Evolutionary conservation across 75 land plant species (phyloP), one percentile per base, ranked within the genome.

Genomic region (Sequoiadendron giganteum): DNA sequence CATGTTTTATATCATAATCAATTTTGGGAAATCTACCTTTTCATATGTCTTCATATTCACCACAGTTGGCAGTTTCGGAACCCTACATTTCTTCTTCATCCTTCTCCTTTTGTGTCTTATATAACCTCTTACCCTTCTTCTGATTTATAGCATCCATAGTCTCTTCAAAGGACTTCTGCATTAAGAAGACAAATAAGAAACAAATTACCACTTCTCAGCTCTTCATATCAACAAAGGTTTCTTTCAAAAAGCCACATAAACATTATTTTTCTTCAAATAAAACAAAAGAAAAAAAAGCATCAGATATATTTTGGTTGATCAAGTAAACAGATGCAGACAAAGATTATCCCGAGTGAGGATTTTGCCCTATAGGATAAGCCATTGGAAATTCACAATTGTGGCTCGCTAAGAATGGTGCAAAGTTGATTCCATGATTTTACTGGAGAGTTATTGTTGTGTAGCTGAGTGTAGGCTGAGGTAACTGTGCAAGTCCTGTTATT

Each of bases 91-190:
- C 42, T 40, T 78, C 45, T 78, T 42, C 6, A 78, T 32, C 81
- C 81, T 18, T 40, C 21, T 40, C 81, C 39, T 78, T 40, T 78
- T 78, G 45, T 39, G 81, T 78, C 45, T 45, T 10, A 16, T 15
- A 21, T 78, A 78, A 39, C 18, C 81, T 38, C 42, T 39, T 25
- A 5, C 28, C 81, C 19, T 39, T 78, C 25, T 18, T 78, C 81
- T 40, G 19, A 21, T 40, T 78, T 39, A 78, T 19, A 78, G 45
- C 45, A 39, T 78, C 81, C 81, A 78, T 78, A 18, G 16, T 78
- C 81, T 78, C 81, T 78, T 78, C 45, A 7, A 78, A 78, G 21
- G 81, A 78, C 42, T 78, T 78, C 81, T 78, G 42, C 81, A 78
- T 78, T 78, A 38, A 78, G 9, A 18, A 78, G 45, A 39, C 25